Base-by-base conservation (phyloP, 2,329 filamentous ascomycete genomes). In the Fusarium fujikuroi region DNA sequence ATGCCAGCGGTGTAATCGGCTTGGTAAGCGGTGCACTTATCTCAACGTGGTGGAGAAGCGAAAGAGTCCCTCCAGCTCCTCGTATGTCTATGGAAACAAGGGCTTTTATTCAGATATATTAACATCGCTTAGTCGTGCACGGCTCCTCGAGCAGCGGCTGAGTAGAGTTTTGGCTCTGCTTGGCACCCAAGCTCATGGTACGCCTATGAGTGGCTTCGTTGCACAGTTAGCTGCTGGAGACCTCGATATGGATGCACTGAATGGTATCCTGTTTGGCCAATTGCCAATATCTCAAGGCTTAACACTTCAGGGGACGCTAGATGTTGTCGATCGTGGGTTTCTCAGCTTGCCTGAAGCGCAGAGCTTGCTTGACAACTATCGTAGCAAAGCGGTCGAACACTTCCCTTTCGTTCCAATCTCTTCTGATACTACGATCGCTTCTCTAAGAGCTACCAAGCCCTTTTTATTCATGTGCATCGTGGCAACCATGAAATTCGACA, bases 1-100 rank as follows among this genome's bases (percentile, higher is more conserved):
- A 28, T 71, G 69, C 18, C 54, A 71, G 68, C 40, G 68, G 6
- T 71, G 69, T n/a, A 49, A 68, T 23, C 68, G 68, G 2, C 44
- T 71, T 23, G 68, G 68, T 12, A 71, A 68, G 30, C 42, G 19
- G 3, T 71, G 69, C 36, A 62, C 46, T 1, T 68, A 68, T 42
- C 47, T 68, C 3, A 68, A 68, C 37, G 54, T 68, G 18, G 54
- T 62, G 16, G 65, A 68, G 25, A 68, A 68, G 23, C 46, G 65
- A 18, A 68, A 68, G n/a, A 68, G 63, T 16, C 65, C 65, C 1
- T 34, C 54, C 15, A 67, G 36, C 8, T 32, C 54, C 21, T 62
- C 63, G 65, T 67, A 61, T 18, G 65, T 47, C 15, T 16, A 34
- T 23, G 8, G 8, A 36, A 25, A 3, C 7, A n/a, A 6, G 9